A percentile compares a stretch with the other conserved stretches of the same genome.
These are phyloP conservation scores for Colletotrichum sp. DNA, from an alignment of 2,329 filamentous ascomycete species.

Conservation along the genomic window DNA sequence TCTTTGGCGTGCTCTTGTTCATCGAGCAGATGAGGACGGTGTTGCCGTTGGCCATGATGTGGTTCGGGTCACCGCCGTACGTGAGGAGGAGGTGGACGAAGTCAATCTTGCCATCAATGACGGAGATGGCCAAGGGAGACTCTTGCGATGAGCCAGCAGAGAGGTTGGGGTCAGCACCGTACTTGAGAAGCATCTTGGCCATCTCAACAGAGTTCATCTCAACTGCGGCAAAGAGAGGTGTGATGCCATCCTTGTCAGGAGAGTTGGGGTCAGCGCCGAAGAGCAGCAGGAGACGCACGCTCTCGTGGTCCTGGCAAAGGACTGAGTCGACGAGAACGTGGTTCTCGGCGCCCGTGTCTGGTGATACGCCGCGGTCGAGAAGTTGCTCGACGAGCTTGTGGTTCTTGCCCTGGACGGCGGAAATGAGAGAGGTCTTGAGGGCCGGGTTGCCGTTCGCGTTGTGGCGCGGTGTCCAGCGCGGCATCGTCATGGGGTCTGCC, in stretches of 20 bases:
- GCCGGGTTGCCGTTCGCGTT: constrained; percentile 45
- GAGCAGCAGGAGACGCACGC: constrained; percentile 58
- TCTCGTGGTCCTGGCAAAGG: constrained; percentile 55
- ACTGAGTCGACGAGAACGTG: constrained; percentile 60
- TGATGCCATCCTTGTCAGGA: constrained; percentile 51
- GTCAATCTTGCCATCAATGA: constrained; percentile 56
- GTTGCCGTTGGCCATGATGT: constrained; percentile 59
- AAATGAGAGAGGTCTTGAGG: constrained; percentile 52
- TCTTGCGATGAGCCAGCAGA: constrained; percentile 55
- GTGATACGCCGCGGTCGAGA: constrained; percentile 60
- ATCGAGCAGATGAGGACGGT: constrained; percentile 67
- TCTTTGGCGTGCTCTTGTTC: constrained; percentile 59
- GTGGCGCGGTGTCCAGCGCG: constrained; percentile 56
- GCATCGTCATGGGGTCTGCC: constrained; percentile 55
- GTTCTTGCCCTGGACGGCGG: constrained; percentile 62
- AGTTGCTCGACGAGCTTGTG: constrained; percentile 62
- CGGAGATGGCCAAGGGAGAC: constrained; percentile 58
- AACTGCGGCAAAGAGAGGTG: constrained; percentile 56
- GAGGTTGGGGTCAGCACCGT: constrained; percentile 65
- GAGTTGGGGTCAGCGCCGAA: constrained; percentile 64
- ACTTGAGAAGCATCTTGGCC: constrained; percentile 66
- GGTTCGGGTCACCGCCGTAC: constrained; percentile 64
- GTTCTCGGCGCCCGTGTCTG: constrained; percentile 50
- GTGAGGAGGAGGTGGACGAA: constrained; percentile 65
- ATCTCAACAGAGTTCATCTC: constrained; percentile 61